Conservation (phyloP, 2,329 filamentous ascomycete genomes). For the Orbilia ellipsospora region DNA sequence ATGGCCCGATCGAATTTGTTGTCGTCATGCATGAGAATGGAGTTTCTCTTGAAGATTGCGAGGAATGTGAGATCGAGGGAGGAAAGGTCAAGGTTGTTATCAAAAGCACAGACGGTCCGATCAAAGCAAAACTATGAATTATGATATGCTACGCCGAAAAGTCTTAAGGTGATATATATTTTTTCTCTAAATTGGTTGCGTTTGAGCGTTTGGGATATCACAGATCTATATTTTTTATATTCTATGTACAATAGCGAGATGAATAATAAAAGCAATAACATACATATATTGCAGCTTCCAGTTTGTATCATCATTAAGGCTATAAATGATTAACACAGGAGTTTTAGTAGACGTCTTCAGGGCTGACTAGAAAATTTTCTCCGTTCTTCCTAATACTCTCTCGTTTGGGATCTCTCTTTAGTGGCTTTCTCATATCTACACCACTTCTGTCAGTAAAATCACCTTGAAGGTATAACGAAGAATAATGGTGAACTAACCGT, state of each 20-base stretch:
- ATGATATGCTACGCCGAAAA: conserved; percentile 52
- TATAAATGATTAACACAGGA: neutral
- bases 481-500: conserved; percentile 61
- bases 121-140: conserved; percentile 32
- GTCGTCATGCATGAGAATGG: conserved; percentile 91
- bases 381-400: conserved; percentile 84
- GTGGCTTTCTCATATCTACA: conserved; percentile 89
- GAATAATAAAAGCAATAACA: neutral
- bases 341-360: conserved; percentile 78
- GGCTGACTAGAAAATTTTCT: conserved; percentile 79
- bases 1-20: conserved; percentile 79
- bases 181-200: conserved; percentile 56
- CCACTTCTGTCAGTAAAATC: conserved; percentile 2
- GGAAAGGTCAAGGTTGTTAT: conserved; percentile 59
- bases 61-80: conserved; percentile 72
- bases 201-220: conserved; percentile 28
- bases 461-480: neutral
- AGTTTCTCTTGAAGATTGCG: conserved; percentile 83
- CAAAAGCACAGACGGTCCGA: conserved; percentile 37
- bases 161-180: conserved; percentile 56
- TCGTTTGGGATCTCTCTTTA: conserved; percentile 79
- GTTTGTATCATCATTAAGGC: neutral
- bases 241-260: conserved; percentile 40
- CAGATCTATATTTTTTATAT: neutral
- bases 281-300: too few relatives aligned